These are phyloP conservation scores for Paramecium sexaurelia DNA, from an alignment of 73 alveolate genomes.

Conservation along the genomic window DNA sequence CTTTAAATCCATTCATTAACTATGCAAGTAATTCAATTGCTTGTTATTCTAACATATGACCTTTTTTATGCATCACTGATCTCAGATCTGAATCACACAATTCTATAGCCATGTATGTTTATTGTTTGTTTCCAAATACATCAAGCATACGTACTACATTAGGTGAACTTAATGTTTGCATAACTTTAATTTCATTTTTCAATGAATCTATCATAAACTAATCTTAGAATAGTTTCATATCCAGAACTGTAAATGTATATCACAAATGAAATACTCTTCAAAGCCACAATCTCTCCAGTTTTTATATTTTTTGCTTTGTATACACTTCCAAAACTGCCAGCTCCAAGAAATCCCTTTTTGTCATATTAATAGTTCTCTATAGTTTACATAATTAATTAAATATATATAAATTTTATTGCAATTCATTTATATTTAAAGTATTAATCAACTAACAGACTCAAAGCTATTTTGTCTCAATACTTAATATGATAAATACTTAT, in stretches of 20 bases:
- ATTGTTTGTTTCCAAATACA: not conserved
- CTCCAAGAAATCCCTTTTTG: slow-evolving; percentile 63
- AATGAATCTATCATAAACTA: slow-evolving; percentile 65
- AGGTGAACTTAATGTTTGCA: slow-evolving; percentile 43
- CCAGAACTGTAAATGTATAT: not conserved
- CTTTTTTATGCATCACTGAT: slow-evolving; percentile 24
- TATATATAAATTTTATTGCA: not conserved
- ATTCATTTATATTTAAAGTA: not conserved
- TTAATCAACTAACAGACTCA: not conserved
- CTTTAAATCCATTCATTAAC: slow-evolving; percentile 64
- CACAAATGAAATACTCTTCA: slow-evolving; percentile 24
- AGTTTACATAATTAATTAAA: not conserved
- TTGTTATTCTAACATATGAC: not conserved
- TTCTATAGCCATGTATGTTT: slow-evolving; percentile 43
- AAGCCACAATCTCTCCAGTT: slow-evolving; percentile 64
- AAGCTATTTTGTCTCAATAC: not conserved
- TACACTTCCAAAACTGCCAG: slow-evolving; percentile 65
- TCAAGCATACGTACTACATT: slow-evolving; percentile 66
- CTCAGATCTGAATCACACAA: slow-evolving; percentile 45
- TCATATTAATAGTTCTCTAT: slow-evolving; percentile 55
- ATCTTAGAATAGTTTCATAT: slow-evolving; percentile 60
- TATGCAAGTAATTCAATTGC: slow-evolving; percentile 44
- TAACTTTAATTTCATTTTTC: slow-evolving; percentile 60
- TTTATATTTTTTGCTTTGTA: slow-evolving; percentile 60
- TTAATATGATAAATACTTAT: not conserved